A percentile compares a stretch with the other conserved stretches of the same genome.
phyloP scores from a whole-genome alignment of 768 basidiomycete genomes.

The Mycena haematopus region DNA sequence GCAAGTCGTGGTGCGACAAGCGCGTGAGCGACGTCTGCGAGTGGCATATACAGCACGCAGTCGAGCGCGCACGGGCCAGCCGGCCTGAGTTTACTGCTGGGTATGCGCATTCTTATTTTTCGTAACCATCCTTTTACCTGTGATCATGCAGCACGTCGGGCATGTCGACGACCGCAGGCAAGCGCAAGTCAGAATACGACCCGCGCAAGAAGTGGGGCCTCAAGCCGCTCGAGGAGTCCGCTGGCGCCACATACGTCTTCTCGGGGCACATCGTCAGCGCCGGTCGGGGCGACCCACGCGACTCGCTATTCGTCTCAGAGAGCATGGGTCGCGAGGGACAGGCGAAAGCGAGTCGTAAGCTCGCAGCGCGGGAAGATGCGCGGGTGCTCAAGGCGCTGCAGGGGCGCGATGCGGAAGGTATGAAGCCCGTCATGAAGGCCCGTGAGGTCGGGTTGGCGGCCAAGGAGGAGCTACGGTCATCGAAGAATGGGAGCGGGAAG shows the following conservation, averaged over 20 bases:
- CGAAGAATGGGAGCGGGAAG: conserved; percentile 36
- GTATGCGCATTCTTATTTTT: conserved; percentile 49
- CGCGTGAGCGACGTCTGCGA: conserved; percentile 89
- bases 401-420: conserved; percentile 70
- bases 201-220: conserved; percentile 80
- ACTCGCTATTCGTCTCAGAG: conserved; percentile 65
- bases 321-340: conserved; percentile 82
- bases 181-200: conserved; percentile 66
- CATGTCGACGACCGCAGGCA: conserved; percentile 60
- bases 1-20: conserved; percentile 91
- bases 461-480: conserved; percentile 25
- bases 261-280: conserved; percentile 78
- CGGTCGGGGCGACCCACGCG: conserved; percentile 40
- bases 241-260: conserved; percentile 77
- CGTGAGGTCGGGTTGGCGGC: conserved; percentile 47
- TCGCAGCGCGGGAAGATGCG: conserved; percentile 66
- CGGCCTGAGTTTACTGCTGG: conserved; percentile 88
- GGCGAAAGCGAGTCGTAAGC: conserved; percentile 71
- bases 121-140: not conserved
- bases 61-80: conserved; percentile 73
- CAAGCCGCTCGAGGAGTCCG: conserved; percentile 52
- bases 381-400: conserved; percentile 63
- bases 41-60: conserved; percentile 85
- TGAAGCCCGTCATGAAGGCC: conserved; percentile 67
- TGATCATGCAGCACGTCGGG: conserved; percentile 67